Evolutionary conservation across 176 grass and related monocot species (phyloP).

Genomic region (Lolium multiflorum): DNA sequence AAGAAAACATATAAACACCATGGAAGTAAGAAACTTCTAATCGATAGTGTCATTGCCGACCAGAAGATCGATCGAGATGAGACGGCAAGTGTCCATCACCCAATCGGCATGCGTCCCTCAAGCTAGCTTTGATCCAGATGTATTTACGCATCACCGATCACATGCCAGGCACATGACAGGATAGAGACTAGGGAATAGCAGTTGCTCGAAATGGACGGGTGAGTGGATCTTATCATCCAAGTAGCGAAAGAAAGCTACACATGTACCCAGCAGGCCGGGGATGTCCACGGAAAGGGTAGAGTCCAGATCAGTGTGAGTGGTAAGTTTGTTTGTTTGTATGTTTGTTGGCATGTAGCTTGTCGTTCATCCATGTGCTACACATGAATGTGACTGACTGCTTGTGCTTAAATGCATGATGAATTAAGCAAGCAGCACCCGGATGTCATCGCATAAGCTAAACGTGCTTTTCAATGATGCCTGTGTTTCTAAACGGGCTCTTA

Average conservation of each 20-base stretch:
- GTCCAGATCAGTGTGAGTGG: background rate
- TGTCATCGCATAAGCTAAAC: background rate
- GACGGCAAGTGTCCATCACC: background rate
- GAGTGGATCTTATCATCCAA: conserved; percentile 49
- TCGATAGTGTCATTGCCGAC: background rate
- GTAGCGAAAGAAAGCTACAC: conserved; percentile 33
- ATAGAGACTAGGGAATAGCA: conserved; percentile 32
- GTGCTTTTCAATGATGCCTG: background rate
- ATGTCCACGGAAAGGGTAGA: conserved; percentile 22
- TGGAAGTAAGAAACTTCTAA: background rate
- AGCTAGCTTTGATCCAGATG: no score
- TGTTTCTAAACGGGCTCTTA: no score
- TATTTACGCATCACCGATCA: conserved; percentile 33
- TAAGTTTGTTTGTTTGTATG: conserved; percentile 5
- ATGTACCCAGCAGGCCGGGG: background rate
- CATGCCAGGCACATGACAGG: conserved; percentile 49
- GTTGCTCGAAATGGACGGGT: conserved; percentile 39
- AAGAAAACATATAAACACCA: background rate
- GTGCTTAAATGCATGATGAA: background rate
- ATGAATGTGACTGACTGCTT: conserved; percentile 28
- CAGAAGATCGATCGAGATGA: background rate
- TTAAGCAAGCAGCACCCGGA: conserved; percentile 13
- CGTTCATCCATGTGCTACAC: background rate
- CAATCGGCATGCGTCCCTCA: no score
- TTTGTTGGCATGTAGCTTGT: conserved; percentile 23